Evolutionary conservation across 2,329 filamentous ascomycete species (phyloP), one percentile per base, ranked within the genome.

Genomic region (Knufia fluminis): DNA sequence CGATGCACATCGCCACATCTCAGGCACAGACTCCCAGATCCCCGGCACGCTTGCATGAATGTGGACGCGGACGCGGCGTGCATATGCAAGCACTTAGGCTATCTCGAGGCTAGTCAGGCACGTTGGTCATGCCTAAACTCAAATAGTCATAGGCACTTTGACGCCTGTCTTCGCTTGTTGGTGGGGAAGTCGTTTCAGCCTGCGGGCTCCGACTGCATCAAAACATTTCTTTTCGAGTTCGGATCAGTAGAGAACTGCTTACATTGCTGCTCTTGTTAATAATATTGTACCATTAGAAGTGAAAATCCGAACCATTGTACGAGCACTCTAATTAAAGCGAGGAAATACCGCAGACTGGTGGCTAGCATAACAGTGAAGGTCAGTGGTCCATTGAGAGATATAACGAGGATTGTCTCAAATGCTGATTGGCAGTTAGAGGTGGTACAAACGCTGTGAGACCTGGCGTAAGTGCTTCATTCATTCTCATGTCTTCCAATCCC

Each of bases 51-150:
- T 22, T 19, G 17, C n/a, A 3, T 10, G 12, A 8, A 3, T 19
- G 38, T n/a, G 38, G 38, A 41, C 22, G n/a, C 38, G 38, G 38
- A 41, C 23, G 40, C 22, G 40, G 40, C 40, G 4, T 19, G 12
- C 40, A 26, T 16, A 43, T 43, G 40, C 40, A 43, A 28, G 40
- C 40, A 43, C 40, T 43, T 43, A 43, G n/a, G 33, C n/a, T 14
- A 17, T 4, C 24, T 24, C 12, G 6, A 28, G 26, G 26, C 26
- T 26, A 43, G 22, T 12, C 40, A 43, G 40, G 40, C 22, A 43
- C 40, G 23, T n/a, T 22, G 40, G 12, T 22, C 14, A 12, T 8
- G 33, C 10, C n/a, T 17, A 14, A 14, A 17, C n/a, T 17, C 9
- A 8, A 6, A 36, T 4, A 36, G 19, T 26, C 20, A 43, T 43